Conservation (phyloP, 2,329 filamentous ascomycete genomes). For the Colletotrichum acutatum region DNA sequence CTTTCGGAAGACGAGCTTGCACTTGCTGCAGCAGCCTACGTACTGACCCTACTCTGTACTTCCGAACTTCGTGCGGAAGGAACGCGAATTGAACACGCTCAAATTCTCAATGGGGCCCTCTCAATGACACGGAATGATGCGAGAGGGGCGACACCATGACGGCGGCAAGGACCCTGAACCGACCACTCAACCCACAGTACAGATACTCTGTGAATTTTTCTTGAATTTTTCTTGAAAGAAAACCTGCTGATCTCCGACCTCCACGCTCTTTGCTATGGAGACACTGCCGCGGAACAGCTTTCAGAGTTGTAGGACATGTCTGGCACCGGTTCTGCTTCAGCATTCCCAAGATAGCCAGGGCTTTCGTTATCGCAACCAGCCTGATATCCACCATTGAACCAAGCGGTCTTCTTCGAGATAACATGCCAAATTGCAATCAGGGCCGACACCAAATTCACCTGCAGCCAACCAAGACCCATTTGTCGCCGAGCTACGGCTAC, state of each 20-base stretch:
- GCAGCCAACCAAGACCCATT: not conserved
- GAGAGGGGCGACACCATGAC: conserved; percentile 19
- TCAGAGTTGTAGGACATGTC: too few relatives aligned
- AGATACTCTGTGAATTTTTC: not conserved
- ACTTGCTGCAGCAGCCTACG: not conserved
- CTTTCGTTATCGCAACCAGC: not conserved
- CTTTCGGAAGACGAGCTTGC: conserved; percentile 13
- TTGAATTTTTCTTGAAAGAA: not conserved
- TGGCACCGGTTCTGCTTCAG: not conserved
- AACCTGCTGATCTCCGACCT: not conserved
- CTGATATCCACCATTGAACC: not conserved
- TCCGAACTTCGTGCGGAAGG: not conserved
- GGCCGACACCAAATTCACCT: not conserved
- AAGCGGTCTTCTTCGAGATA: not conserved
- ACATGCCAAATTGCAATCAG: not conserved
- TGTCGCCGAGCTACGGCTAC: not conserved
- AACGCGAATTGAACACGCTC: conserved; percentile 6
- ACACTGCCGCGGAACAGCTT: not conserved
- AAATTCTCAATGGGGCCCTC: not conserved
- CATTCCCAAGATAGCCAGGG: not conserved
- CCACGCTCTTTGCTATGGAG: not conserved
- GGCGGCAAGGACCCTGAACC: conserved; percentile 17
- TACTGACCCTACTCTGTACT: too few relatives aligned
- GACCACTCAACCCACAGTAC: not conserved
- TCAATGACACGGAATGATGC: conserved; percentile 25